phyloP scores from a whole-genome alignment of 441 rosid genomes.

The Theobroma grandiflorum region DNA sequence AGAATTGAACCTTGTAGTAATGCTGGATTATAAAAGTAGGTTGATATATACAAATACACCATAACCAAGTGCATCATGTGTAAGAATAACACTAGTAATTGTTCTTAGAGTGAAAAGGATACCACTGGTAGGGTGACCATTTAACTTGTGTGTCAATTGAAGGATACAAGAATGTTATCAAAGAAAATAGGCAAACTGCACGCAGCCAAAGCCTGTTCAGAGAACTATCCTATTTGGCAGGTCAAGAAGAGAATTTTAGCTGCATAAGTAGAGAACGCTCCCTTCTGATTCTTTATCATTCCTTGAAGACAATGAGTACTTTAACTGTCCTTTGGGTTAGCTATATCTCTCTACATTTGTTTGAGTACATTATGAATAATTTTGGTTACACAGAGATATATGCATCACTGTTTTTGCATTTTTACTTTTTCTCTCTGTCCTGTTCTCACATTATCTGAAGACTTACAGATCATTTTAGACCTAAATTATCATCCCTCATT shows the following conservation, averaged over 20 bases:
- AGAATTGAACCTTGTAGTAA: background rate
- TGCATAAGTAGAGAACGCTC: background rate
- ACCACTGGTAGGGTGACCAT: background rate
- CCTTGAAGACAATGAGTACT: background rate
- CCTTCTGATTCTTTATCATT: background rate
- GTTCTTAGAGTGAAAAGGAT: background rate
- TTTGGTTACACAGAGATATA: background rate
- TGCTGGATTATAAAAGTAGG: background rate
- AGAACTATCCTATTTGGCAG: background rate
- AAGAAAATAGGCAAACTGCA: background rate
- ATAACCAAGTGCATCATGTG: background rate
- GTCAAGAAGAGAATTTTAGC: conserved; percentile 1
- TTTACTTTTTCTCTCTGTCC: background rate
- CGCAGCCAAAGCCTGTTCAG: background rate
- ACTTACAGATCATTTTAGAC: background rate
- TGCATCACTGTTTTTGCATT: background rate
- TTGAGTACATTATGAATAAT: background rate
- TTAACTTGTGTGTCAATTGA: background rate
- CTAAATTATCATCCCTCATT: background rate
- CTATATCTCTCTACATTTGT: background rate
- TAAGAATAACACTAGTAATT: background rate
- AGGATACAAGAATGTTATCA: background rate
- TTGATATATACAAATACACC: background rate
- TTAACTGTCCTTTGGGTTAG: background rate
- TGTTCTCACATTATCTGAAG: background rate